Evolutionary conservation across 768 basidiomycete genomes (phyloP).

Genomic region (Exsudoporus frostii): DNA sequence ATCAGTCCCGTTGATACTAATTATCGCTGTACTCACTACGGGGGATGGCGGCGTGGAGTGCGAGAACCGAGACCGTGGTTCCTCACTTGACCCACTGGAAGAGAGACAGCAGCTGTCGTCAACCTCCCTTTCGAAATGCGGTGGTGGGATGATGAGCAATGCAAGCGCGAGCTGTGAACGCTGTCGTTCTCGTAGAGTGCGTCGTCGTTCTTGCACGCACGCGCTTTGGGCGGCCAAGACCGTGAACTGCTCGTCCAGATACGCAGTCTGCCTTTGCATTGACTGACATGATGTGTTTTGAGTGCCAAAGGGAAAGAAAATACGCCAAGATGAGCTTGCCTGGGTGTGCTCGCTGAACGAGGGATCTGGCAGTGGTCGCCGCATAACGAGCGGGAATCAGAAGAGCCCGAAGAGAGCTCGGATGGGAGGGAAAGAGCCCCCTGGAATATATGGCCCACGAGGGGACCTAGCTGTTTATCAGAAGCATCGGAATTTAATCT

Average conservation of each 20-base stretch:
- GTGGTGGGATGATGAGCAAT: slow-evolving; percentile 3
- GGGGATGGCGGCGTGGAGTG: slow-evolving; percentile 13
- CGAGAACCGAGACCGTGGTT: slow-evolving; percentile 24
- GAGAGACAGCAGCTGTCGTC: neutral
- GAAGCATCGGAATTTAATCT: neutral
- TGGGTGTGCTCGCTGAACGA: neutral
- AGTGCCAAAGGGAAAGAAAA: neutral
- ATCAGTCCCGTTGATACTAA: neutral
- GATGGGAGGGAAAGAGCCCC: neutral
- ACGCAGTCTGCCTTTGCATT: neutral
- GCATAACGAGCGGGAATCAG: slow-evolving; percentile 3
- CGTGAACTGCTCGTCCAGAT: slow-evolving; percentile 10
- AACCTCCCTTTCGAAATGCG: neutral
- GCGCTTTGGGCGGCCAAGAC: slow-evolving; percentile 17
- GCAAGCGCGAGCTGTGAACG: neutral
- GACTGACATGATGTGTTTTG: neutral
- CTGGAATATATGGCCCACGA: neutral
- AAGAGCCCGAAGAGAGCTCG: neutral
- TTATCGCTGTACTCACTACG: slow-evolving; percentile 6
- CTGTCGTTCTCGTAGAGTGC: slow-evolving; percentile 10
- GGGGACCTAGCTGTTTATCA: neutral
- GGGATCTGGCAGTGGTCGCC: neutral
- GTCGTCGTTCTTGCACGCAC: slow-evolving; percentile 19
- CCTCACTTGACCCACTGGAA: slow-evolving; percentile 8
- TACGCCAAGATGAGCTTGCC: slow-evolving; percentile 3